A percentile compares a stretch with the other conserved stretches of the same genome.
Evolutionary conservation across 2,329 filamentous ascomycete genomes (phyloP).

Genomic region (Penicillium sp.): DNA sequence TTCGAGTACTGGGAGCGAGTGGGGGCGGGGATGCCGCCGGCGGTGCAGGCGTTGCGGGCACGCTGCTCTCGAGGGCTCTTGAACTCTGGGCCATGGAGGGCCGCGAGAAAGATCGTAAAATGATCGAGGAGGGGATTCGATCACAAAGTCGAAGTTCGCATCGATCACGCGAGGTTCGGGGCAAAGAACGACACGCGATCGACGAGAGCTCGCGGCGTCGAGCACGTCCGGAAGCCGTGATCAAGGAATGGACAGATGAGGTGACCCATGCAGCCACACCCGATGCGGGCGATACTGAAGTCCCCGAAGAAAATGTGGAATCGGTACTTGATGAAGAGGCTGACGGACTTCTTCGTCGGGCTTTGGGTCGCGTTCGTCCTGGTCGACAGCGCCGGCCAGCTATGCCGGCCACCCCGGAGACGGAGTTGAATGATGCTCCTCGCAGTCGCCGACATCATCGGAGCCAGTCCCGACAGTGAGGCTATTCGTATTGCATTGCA

Average conservation of each 20-base stretch:
- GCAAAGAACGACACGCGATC: conserved; percentile 18
- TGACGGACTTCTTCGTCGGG: conserved; percentile 38
- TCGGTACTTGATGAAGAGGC: conserved; percentile 44
- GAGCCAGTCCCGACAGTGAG: conserved; percentile 18
- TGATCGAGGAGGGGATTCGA: conserved; percentile 15
- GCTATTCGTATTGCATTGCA: conserved; percentile 1
- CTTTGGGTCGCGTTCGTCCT: conserved; percentile 32
- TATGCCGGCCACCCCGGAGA: conserved; percentile 15
- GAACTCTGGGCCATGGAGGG: conserved; percentile 45
- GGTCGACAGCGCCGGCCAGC: conserved; percentile 20
- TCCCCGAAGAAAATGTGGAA: conserved; percentile 34
- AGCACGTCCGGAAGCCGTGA: conserved; percentile 20
- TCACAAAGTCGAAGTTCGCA: conserved; percentile 18
- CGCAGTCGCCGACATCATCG: conserved; percentile 22
- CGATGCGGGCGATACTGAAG: conserved; percentile 9
- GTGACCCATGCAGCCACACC: conserved; percentile 27
- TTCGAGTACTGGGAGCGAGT: conserved; percentile 43
- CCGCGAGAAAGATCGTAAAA: conserved; percentile 22
- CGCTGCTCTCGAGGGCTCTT: conserved; percentile 42
- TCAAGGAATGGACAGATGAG: conserved; percentile 37
- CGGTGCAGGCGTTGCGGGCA: conserved; percentile 45
- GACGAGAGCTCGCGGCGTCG: conserved; percentile 23
- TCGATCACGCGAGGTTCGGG: conserved; percentile 26
- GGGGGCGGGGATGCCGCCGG: conserved; percentile 46
- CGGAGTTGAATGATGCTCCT: conserved; percentile 24